Evolutionary conservation across 306 rosid genomes (phyloP).

Genomic region (Cercis canadensis): DNA sequence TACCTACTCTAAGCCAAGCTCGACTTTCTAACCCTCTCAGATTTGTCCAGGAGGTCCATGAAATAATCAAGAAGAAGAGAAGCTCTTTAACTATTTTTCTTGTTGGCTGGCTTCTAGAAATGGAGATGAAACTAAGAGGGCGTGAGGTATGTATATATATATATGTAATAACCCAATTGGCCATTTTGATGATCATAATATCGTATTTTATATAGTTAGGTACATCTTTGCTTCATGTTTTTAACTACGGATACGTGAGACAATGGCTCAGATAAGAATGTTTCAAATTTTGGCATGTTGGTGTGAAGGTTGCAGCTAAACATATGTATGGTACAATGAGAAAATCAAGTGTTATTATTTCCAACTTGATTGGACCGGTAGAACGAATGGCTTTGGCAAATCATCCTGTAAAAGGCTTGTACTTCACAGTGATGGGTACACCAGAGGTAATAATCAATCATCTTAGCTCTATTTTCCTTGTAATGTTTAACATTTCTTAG

Average conservation of each 20-base stretch:
- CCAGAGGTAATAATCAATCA: constrained; percentile 51
- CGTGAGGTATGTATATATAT: constrained; percentile 46
- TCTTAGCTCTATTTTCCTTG: no score
- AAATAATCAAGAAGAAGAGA: constrained; percentile 54
- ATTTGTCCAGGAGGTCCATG: constrained; percentile 46
- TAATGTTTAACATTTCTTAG: no score
- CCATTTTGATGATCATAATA: neutral
- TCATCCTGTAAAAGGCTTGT: constrained; percentile 52
- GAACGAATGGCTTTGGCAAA: constrained; percentile 55
- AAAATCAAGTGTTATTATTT: constrained; percentile 49
- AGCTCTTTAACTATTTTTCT: constrained; percentile 47
- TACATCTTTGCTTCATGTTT: no score
- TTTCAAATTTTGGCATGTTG: no score
- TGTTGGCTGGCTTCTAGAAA: constrained; percentile 32
- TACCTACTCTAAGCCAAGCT: constrained; percentile 51
- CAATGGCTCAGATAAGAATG: no score
- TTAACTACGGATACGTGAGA: no score
- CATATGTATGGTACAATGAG: constrained; percentile 29
- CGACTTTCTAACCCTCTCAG: constrained; percentile 52
- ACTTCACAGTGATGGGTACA: constrained; percentile 42
- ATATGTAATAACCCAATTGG: no score
- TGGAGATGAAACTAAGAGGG: constrained; percentile 59
- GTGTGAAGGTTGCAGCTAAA: constrained; percentile 48
- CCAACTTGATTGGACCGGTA: constrained; percentile 58
- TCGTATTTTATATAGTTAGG: no score